Evolutionary conservation across 2,329 filamentous ascomycete species (phyloP).

Genomic region (Ophiostoma perfectum): DNA sequence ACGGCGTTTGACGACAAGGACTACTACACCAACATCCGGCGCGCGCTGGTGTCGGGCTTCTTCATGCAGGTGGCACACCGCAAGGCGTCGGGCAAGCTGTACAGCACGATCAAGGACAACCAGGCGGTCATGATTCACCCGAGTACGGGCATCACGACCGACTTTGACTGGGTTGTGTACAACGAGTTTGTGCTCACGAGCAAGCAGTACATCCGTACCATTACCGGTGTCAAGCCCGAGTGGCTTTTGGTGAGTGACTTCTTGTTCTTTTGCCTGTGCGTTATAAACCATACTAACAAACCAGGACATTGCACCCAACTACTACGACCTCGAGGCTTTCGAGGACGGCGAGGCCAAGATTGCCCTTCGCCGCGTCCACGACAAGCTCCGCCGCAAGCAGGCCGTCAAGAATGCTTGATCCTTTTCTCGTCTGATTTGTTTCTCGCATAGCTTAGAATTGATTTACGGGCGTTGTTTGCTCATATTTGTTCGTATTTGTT

Average conservation of each 20-base stretch:
- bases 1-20: constrained; percentile 92
- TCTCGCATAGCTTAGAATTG: too few relatives aligned
- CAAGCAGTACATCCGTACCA: constrained; percentile 95
- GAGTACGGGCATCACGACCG: constrained; percentile 79
- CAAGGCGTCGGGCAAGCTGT: constrained; percentile 80
- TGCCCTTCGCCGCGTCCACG: constrained; percentile 51
- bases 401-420: constrained; percentile 42
- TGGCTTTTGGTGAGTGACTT: constrained; percentile 71
- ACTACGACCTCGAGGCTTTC: constrained; percentile 83
- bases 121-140: constrained; percentile 91
- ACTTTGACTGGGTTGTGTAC: constrained; percentile 95
- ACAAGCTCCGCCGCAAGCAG: constrained; percentile 57
- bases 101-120: constrained; percentile 94
- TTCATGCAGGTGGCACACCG: constrained; percentile 99
- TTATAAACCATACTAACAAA: neutral
- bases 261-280: constrained; percentile 18
- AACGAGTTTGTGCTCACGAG: constrained; percentile 97
- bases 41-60: constrained; percentile 87
- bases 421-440: neutral
- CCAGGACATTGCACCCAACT: constrained; percentile 85
- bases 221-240: constrained; percentile 85
- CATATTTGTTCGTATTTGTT: neutral
- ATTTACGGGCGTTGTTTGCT: neutral
- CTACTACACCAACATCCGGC: constrained; percentile 96
- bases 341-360: constrained; percentile 80